Evolutionary conservation across 192 early-diverging fungal species (phyloP).

Genomic region (Pilaira anomala): DNA sequence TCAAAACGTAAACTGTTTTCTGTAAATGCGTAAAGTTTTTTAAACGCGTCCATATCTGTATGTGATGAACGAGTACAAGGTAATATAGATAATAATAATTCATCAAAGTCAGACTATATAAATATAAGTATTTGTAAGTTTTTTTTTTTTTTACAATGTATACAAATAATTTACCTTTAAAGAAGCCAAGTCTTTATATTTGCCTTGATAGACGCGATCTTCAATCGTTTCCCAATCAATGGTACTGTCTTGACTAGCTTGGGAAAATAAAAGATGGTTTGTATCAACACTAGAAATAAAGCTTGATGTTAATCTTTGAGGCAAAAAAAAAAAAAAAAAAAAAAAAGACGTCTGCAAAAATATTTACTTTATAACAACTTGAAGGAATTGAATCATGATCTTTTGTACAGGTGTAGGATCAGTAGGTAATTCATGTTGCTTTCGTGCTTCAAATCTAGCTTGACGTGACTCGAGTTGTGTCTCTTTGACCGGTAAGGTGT

Average conservation of each 20-base stretch:
- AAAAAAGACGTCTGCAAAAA: not conserved
- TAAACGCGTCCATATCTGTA: slow-evolving; percentile 4
- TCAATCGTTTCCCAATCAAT: slow-evolving; percentile 1
- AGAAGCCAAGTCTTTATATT: slow-evolving; percentile 1
- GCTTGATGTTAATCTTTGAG: too few species aligned
- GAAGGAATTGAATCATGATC: not conserved
- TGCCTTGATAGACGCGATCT: slow-evolving; percentile 7
- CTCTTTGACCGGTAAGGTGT: not conserved
- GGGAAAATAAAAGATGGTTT: slow-evolving; percentile 1
- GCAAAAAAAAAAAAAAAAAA: too few species aligned
- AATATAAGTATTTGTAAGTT: not conserved
- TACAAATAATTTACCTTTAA: slow-evolving; percentile 11
- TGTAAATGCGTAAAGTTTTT: not conserved
- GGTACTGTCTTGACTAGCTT: not conserved
- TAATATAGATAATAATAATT: not conserved
- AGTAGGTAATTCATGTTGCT: not conserved
- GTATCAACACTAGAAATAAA: slow-evolving; percentile 4
- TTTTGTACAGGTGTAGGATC: slow-evolving; percentile 1
- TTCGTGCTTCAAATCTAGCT: not conserved
- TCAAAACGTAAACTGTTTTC: not conserved
- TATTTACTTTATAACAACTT: slow-evolving; percentile 4
- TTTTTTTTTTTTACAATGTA: not conserved
- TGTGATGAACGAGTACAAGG: too few species aligned
- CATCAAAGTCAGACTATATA: slow-evolving; percentile 12
- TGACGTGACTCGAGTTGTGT: not conserved